Base-by-base conservation (phyloP, 2,329 filamentous ascomycete species). In the Fusarium piperis region DNA sequence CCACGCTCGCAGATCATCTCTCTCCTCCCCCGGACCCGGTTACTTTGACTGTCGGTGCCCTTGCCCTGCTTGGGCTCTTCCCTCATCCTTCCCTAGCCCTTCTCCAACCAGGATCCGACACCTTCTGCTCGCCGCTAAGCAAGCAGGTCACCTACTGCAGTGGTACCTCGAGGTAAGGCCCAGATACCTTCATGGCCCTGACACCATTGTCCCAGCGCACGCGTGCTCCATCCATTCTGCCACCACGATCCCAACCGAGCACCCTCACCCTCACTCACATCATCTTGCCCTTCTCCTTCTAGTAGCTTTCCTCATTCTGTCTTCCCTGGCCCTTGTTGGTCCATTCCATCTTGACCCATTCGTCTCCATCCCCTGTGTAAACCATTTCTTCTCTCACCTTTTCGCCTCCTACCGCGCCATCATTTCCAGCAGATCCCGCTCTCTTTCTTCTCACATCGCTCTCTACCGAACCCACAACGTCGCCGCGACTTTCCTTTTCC, bases 1-100 rank as follows among this genome's bases (percentile, higher is more conserved):
- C 73, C 66, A 73, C 71, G 53, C 66, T 70, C 71, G 73, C 71
- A 75, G 68, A 75, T 76, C 73, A 57, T 65, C 64, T 75, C 65
- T 62, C 58, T 70, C 59, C 65, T 66, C 59, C 67, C 67, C 73
- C 67, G 71, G 64, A 70, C 70, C 72, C 70, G 65, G 70, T 69
- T 74, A 67, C 65, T 62, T 67, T 71, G 68, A 72, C 68, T 52
- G 56, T 76, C 68, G 64, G 62, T 65, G 65, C 55, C 71, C 64
- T 58, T 71, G 62, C 63, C 67, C 65, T 74, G 59, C 64, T 60
- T 70, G 56, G 59, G 51, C 60, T 65, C 62, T 71, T 73, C 70
- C 67, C 67, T 73, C 70, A 60, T 73, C 64, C 72, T 68, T 67
- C 68, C 65, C 65, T 73, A 64, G 72, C 70, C 65, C 71, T 70